Evolutionary conservation across 345 rosid genomes (phyloP).

Genomic region (Orychophragmus violaceus): DNA sequence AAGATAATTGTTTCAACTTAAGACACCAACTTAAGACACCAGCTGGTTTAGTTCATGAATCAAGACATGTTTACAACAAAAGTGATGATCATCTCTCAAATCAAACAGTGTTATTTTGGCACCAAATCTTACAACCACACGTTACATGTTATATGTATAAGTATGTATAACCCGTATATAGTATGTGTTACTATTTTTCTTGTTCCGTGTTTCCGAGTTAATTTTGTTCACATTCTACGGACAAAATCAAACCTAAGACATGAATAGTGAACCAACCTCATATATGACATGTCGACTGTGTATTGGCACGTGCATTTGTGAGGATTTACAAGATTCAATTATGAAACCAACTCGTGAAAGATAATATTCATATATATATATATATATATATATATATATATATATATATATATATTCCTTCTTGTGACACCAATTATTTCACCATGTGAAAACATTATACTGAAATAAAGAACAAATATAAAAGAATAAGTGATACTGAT

Average conservation of each 20-base stretch:
- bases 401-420: too few species aligned
- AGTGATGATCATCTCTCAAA: conserved; percentile 5
- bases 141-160: not conserved
- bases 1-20: not conserved
- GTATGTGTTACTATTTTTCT: not conserved
- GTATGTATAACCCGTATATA: not conserved
- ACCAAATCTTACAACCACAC: conserved; percentile 15
- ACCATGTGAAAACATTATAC: not conserved
- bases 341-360: not conserved
- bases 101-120: conserved; percentile 27
- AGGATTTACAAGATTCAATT: not conserved
- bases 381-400: too few species aligned
- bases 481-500: conserved; percentile 19
- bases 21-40: not conserved
- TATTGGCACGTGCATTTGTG: conserved; percentile 15
- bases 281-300: not conserved
- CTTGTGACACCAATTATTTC: too few species aligned
- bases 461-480: not conserved
- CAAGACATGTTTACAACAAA: conserved; percentile 15
- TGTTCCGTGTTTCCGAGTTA: conserved; percentile 7
- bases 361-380: not conserved
- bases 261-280: conserved; percentile 8
- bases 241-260: conserved; percentile 22
- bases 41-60: conserved; percentile 27
- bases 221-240: conserved; percentile 4